Conservation (phyloP, 2,329 filamentous ascomycete genomes). For the Endoconidiophora laricicola region DNA sequence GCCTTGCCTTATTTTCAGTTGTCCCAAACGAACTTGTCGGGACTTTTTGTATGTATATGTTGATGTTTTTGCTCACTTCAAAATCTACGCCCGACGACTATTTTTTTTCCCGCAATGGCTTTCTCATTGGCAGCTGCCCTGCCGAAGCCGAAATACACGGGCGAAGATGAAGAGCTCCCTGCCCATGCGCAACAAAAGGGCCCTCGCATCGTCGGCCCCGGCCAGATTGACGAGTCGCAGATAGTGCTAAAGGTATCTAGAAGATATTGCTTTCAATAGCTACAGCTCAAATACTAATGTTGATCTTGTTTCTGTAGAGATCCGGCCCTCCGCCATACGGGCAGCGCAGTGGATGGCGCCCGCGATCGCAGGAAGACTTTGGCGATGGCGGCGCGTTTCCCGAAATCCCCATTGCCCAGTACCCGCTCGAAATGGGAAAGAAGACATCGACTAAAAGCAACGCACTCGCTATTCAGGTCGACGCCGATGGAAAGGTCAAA, state of each 20-base stretch:
- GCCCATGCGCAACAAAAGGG: conserved; percentile 57
- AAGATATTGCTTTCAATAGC: conserved; percentile 5
- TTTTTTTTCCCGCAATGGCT: conserved; percentile 31
- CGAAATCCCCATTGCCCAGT: conserved; percentile 84
- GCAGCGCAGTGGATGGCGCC: conserved; percentile 77
- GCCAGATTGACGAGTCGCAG: conserved; percentile 69
- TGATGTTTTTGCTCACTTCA: background rate
- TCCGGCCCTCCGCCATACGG: conserved; percentile 77
- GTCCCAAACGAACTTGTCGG: background rate
- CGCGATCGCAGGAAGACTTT: conserved; percentile 76
- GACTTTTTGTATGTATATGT: background rate
- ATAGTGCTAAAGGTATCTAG: conserved; percentile 54
- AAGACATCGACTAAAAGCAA: conserved; percentile 61
- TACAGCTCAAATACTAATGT: background rate
- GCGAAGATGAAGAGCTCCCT: conserved; percentile 70
- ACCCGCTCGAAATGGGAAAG: conserved; percentile 86
- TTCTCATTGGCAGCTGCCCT: conserved; percentile 62
- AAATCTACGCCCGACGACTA: no score
- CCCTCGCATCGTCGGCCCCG: conserved; percentile 64
- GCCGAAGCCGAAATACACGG: conserved; percentile 80
- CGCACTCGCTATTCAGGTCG: conserved; percentile 81
- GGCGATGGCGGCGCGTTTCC: conserved; percentile 93
- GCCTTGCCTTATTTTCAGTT: background rate
- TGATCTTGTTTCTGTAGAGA: conserved; percentile 30
- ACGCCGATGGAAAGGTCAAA: conserved; percentile 81